Evolutionary conservation across 208 protist species (phyloP).

Genomic region (Leishmania aethiopica): DNA sequence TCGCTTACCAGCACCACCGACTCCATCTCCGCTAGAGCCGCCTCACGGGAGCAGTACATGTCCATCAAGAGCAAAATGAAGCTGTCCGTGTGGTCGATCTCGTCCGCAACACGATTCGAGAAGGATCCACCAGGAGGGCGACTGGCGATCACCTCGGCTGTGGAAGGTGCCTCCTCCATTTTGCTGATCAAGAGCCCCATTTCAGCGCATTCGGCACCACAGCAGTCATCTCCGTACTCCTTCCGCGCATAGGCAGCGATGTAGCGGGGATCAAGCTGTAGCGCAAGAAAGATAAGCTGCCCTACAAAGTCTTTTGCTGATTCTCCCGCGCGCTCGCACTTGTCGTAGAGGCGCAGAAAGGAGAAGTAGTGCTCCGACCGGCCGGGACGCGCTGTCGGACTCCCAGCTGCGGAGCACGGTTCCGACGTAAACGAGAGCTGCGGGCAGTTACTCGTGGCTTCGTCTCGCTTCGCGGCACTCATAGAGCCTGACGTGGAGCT

Average conservation of each 20-base stretch:
- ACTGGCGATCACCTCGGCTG: constrained; percentile 75
- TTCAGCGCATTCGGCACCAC: constrained; percentile 50
- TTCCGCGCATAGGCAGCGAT: constrained; percentile 65
- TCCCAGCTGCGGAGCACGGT: constrained; percentile 14
- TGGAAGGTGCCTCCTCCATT: constrained; percentile 74
- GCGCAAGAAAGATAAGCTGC: constrained; percentile 80
- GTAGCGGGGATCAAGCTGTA: constrained; percentile 80
- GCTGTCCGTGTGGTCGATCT: constrained; percentile 61
- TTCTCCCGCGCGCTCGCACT: constrained; percentile 64
- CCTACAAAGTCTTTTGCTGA: constrained; percentile 53
- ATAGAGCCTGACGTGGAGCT: constrained; percentile 23
- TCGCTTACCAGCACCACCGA: constrained; percentile 5
- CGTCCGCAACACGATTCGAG: constrained; percentile 14
- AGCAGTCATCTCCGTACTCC: constrained; percentile 48
- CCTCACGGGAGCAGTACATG: constrained; percentile 78
- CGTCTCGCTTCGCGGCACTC: constrained; percentile 23
- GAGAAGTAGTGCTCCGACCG: constrained; percentile 89
- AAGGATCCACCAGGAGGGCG: constrained; percentile 29
- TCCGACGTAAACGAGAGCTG: constrained; percentile 15
- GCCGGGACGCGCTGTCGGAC: background rate
- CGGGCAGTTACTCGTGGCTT: background rate
- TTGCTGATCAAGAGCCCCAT: constrained; percentile 63
- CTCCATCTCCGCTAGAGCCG: constrained; percentile 21
- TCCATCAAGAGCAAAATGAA: constrained; percentile 83
- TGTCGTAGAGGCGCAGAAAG: constrained; percentile 88